Evolutionary conservation across 345 rosid genomes (phyloP), one percentile per base, ranked within the genome.

Genomic region (Aurinia saxatilis): DNA sequence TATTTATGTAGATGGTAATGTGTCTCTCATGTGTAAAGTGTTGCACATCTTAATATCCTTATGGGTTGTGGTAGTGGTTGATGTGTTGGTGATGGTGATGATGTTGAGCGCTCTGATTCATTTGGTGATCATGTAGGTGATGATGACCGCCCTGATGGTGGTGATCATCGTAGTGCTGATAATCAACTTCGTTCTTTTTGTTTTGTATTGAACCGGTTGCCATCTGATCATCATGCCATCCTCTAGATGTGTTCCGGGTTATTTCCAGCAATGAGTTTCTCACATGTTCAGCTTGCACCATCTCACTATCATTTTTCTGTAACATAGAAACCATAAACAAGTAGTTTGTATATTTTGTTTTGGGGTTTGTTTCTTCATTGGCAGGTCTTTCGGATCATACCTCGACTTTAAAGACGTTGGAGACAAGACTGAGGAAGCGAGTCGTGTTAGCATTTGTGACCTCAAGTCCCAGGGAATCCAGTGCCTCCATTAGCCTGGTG

Each of bases 401-500:
- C 99, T 84, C 83, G 6, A 90, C 99, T 57, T 78, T 81, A 75
- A 93, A 82, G 63, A 93, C 85, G 74, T 90, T 92, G 1, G 97
- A 89, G 46, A 90, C 96, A 29, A 92, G 95, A 51, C 91, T 74
- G 57, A 78, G 73, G 72, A 25, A 82, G 66, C 96, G 84, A 57
- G 91, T 90, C 1, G 85, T 84, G 62, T 92, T 92, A 10, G 84
- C 97, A 74, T 87, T 82, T 35, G 85, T 82, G 5, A 92, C 97
- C 75, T 85, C 95, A 15, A 92, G 73, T n/a, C 97, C 97, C 9
- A 90, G 75, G 16, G 90, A 81, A 73, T 82, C 87, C 71, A 92
- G 59, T 44, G 90, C 95, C 73, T 93, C 96, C 83, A 93, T 75
- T 59, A 92, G 78, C 67, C 80, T 85, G 41, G 81, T 82, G 70